Conservation (phyloP, 345 rosid species). For the Brassica incana region DNA sequence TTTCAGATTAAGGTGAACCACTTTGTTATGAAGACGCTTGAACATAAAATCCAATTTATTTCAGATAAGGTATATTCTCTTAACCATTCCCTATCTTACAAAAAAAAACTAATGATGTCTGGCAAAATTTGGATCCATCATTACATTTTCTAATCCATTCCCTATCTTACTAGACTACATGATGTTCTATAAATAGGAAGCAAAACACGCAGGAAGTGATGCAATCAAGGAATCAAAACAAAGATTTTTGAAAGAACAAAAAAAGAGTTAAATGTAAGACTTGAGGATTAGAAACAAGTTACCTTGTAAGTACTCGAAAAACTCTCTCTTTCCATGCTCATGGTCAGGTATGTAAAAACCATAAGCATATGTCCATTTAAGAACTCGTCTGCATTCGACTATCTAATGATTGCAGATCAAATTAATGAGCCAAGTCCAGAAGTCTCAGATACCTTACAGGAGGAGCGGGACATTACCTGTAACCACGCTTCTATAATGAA, state of each 20-base stretch:
- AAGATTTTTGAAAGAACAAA: not conserved
- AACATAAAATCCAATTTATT: not conserved
- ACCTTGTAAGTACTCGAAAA: conserved; percentile 91
- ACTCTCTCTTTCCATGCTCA: conserved; percentile 71
- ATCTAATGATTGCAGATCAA: conserved; percentile 45
- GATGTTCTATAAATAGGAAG: not conserved
- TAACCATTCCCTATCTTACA: not conserved
- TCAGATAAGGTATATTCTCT: not conserved
- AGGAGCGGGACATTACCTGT: conserved; percentile 52
- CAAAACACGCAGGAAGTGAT: not conserved
- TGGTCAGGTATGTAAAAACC: conserved; percentile 78
- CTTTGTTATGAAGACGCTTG: not conserved
- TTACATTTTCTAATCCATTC: not conserved
- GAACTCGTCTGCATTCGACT: conserved; percentile 83
- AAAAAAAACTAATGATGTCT: not conserved
- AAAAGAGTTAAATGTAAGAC: not conserved
- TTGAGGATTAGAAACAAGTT: not conserved
- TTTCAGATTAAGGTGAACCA: not conserved
- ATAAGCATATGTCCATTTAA: conserved; percentile 89
- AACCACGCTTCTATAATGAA: conserved; percentile 88
- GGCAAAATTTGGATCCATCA: not conserved
- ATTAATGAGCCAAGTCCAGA: conserved; percentile 17
- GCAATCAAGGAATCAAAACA: conserved; percentile 7
- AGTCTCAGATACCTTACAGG: not conserved
- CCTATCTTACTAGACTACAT: not conserved